A percentile compares a stretch with the other conserved stretches of the same genome.
These are phyloP conservation scores for Carex parvula DNA, from an alignment of 176 grass and related monocot species.

Conservation along the genomic window DNA sequence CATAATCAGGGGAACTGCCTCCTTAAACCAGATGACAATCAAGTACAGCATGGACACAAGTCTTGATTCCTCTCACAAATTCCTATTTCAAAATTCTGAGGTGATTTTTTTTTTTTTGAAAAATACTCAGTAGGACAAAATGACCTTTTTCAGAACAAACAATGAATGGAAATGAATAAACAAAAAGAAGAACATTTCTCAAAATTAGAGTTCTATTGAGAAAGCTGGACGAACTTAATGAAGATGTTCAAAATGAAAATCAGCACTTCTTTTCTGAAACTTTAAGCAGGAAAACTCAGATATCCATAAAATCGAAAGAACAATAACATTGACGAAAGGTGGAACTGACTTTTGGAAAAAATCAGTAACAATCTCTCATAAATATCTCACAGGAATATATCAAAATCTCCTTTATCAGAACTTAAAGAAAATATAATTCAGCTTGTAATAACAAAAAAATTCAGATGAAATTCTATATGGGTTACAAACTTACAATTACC, in stretches of 20 bases:
- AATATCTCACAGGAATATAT: background rate
- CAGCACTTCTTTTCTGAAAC: background rate
- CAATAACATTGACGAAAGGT: background rate
- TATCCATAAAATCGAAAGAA: background rate
- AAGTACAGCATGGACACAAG: background rate
- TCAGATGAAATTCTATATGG: background rate
- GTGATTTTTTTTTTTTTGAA: background rate
- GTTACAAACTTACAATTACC: background rate
- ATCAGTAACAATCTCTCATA: background rate
- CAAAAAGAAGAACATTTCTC: background rate
- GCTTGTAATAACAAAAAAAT: background rate
- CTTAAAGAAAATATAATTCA: background rate
- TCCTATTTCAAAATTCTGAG: background rate
- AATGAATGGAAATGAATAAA: background rate
- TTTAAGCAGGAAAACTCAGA: background rate
- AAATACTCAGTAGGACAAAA: background rate
- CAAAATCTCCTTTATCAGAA: background rate
- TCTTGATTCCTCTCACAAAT: background rate
- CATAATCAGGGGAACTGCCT: background rate
- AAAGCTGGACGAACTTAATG: background rate
- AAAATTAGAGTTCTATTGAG: background rate
- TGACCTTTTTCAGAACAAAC: background rate
- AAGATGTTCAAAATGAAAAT: background rate
- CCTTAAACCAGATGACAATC: background rate
- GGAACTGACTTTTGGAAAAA: background rate